Conservation (phyloP, 192 early-diverging fungal genomes). For the Rhizophagus clarus region DNA sequence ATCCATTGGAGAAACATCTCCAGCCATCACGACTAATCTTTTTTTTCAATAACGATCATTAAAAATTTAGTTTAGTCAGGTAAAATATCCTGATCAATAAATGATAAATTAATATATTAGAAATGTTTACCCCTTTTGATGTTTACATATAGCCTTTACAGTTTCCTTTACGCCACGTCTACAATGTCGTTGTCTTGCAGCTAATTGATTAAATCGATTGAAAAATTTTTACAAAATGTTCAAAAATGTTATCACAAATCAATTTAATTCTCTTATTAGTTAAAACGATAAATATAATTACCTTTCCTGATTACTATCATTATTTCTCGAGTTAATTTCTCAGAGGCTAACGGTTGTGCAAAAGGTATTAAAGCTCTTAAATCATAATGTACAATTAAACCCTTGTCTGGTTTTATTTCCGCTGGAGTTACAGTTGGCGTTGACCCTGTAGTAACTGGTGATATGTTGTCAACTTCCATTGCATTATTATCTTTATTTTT, state of each 20-base stretch:
- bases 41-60: neutral
- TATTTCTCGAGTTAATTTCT: conserved; percentile 84
- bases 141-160: conserved; percentile 94
- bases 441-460: conserved; percentile 22
- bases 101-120: neutral
- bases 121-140: conserved; percentile 72
- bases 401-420: conserved; percentile 36
- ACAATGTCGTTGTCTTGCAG: conserved; percentile 83
- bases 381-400: conserved; percentile 42
- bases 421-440: neutral
- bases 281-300: conserved; percentile 41
- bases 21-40: conserved; percentile 90
- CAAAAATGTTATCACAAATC: neutral
- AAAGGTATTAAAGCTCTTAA: conserved; percentile 65
- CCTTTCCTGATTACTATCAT: conserved; percentile 90
- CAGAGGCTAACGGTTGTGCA: conserved; percentile 79
- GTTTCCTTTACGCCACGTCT: conserved; percentile 98
- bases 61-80: neutral
- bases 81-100: conserved; percentile 8
- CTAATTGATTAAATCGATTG: conserved; percentile 40
- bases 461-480: conserved; percentile 51
- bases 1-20: conserved; percentile 96
- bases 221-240: neutral
- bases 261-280: conserved; percentile 2
- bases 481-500: conserved; percentile 42